phyloP scores from a whole-genome alignment of 331 rosid species.

The Rhamnella rubrinervis region DNA sequence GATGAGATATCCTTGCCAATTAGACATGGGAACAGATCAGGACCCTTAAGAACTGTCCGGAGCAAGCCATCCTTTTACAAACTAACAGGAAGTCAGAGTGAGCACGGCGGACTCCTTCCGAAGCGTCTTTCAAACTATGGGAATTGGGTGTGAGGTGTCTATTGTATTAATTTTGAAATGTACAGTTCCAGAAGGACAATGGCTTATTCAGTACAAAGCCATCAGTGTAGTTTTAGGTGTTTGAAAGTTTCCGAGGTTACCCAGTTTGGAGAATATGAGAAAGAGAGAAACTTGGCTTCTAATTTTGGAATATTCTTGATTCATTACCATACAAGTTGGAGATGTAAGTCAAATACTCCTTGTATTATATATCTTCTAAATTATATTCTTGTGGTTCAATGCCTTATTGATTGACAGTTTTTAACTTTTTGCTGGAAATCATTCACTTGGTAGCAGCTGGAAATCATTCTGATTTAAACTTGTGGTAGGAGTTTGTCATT shows the following conservation, averaged over 20 bases:
- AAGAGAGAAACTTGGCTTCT: constrained; percentile 44
- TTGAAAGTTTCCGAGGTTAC: constrained; percentile 29
- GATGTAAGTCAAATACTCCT: constrained; percentile 50
- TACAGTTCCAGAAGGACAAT: constrained; percentile 51
- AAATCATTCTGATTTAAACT: too few relatives aligned
- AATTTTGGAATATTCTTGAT: constrained; percentile 56
- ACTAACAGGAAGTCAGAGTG: constrained; percentile 70
- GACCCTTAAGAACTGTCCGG: constrained; percentile 66
- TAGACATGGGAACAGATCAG: constrained; percentile 76
- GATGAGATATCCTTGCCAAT: constrained; percentile 57
- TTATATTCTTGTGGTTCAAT: constrained; percentile 32
- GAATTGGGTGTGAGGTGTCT: constrained; percentile 46
- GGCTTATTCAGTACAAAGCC: constrained; percentile 29
- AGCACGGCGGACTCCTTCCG: constrained; percentile 58
- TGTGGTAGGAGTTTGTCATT: too few relatives aligned
- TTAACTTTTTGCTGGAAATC: neutral
- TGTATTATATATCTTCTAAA: constrained; percentile 28
- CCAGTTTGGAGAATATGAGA: constrained; percentile 27
- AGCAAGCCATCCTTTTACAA: constrained; percentile 62
- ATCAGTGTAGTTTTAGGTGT: constrained; percentile 43
- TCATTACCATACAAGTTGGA: constrained; percentile 52
- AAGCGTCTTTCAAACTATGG: constrained; percentile 44
- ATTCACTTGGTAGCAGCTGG: too few relatives aligned
- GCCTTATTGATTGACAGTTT: constrained; percentile 11
- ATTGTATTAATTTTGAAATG: constrained; percentile 42